Conservation (phyloP, 2,329 filamentous ascomycete genomes). For the Epichloe gansuensis region DNA sequence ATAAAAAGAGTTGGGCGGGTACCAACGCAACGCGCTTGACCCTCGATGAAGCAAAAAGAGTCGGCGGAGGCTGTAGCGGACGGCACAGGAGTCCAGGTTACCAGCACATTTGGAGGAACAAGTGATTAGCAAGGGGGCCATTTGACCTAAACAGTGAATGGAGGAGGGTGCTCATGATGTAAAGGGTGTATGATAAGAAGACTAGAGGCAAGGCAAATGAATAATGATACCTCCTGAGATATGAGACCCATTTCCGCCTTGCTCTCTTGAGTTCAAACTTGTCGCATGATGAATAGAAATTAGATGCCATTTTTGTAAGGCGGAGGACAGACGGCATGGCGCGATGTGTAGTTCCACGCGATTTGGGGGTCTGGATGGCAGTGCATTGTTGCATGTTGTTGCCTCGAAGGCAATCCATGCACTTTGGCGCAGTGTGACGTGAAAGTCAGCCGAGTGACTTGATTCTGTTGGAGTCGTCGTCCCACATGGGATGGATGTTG, state of each 20-base stretch:
- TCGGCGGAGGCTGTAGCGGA: neutral
- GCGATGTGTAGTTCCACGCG: too few species aligned
- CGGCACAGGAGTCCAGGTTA: neutral
- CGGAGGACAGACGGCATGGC: too few species aligned
- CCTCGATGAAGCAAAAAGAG: neutral
- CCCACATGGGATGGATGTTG: neutral
- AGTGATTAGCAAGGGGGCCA: neutral
- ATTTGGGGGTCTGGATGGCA: neutral
- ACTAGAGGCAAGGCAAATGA: constrained; percentile 3
- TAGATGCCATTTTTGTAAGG: too few species aligned
- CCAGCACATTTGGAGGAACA: neutral
- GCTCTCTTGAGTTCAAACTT: too few species aligned
- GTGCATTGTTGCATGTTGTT: neutral
- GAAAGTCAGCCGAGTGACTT: neutral
- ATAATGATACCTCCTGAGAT: neutral
- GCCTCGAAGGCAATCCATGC: neutral
- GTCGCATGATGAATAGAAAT: too few species aligned
- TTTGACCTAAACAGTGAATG: neutral
- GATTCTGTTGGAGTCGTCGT: neutral
- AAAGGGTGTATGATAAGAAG: constrained; percentile 7
- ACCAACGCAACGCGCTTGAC: neutral
- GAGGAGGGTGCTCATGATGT: constrained; percentile 2
- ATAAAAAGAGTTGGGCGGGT: constrained; percentile 7
- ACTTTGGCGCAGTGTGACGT: neutral
- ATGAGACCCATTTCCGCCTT: too few species aligned